These are phyloP conservation scores for Aureobasidium sp. DNA, from an alignment of 2,329 filamentous ascomycete species.

Conservation along the genomic window DNA sequence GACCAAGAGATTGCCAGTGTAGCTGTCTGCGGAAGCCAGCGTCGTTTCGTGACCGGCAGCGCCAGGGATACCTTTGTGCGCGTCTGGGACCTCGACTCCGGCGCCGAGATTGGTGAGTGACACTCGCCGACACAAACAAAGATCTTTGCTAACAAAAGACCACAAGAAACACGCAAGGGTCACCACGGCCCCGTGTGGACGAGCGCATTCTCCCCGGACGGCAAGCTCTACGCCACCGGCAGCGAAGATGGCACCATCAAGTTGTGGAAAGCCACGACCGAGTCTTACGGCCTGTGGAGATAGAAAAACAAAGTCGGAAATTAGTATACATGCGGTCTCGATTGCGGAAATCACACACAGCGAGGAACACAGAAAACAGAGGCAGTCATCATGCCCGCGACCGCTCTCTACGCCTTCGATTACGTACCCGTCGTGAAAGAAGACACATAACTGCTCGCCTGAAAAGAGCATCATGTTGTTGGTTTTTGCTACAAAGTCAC, in stretches of 20 bases:
- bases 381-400: not conserved
- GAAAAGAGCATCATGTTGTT: too few species aligned
- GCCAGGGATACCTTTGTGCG: constrained; percentile 94
- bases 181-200: constrained; percentile 98
- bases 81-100: constrained; percentile 80
- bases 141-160: not conserved
- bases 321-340: not conserved
- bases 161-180: constrained; percentile 78
- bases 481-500: too few species aligned
- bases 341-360: not conserved
- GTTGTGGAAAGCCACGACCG: constrained; percentile 62
- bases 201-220: constrained; percentile 86
- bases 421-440: too few species aligned
- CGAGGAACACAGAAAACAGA: not conserved
- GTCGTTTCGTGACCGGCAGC: constrained; percentile 82
- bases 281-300: constrained; percentile 58
- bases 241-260: constrained; percentile 98
- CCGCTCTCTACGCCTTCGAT: not conserved
- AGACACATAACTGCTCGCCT: too few species aligned
- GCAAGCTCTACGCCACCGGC: constrained; percentile 90
- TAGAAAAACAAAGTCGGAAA: constrained; percentile 34
- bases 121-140: too few species aligned
- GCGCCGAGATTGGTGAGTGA: constrained; percentile 61
- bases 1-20: constrained; percentile 85
- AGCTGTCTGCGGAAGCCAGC: constrained; percentile 69